Evolutionary conservation across 176 grass and related monocot genomes (phyloP), one percentile per base, ranked within the genome.

Genomic region (Aegilops tauschii): DNA sequence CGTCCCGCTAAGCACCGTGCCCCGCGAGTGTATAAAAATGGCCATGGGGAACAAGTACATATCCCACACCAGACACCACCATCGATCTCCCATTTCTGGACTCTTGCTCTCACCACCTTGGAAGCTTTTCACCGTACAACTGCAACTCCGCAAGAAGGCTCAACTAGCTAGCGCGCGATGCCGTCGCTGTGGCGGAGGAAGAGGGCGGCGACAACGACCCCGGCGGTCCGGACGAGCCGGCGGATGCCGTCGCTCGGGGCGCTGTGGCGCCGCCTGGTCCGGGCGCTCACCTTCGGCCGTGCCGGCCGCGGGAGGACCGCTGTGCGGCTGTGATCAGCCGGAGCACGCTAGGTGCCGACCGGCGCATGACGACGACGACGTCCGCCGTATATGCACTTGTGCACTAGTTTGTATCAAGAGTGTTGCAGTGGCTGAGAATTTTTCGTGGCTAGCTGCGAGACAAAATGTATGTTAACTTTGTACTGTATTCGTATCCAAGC

Each of bases 231-330:
- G 27, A 45, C 71, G 28, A 21, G 72, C 20, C 20, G 61, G 45
- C 29, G 70, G 52, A 61, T 72, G 35, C 58, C 82, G 39, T 77
- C 83, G 12, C 28, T 85, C 28, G 73, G 59, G 1, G 27, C 59
- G 83, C 20, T 76, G 20, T 85, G 83, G 83, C 83, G 83, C 30
- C 83, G 84, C 64, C 34, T 86, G 64, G 84, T 69, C 32, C 47
- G 84, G 6, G 64, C 65, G 5, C 45, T 76, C 45, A 31, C 73
- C 13, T 76, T 76, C 45, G 73, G 73, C 27, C 73, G 73, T 27
- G 72, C 72, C 7, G 73, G 73, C 44, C 73, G 45, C 27, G 45
- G 73, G 73, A 76, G 73, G 45, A 76, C 73, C 27, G 52, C 73
- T 28, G 52, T 8, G 45, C 27, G 45, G 7, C 14, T 76, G 7